Base-by-base conservation (phyloP, 352 stramenopile genomes). In the Phytophthora pluvialis region DNA sequence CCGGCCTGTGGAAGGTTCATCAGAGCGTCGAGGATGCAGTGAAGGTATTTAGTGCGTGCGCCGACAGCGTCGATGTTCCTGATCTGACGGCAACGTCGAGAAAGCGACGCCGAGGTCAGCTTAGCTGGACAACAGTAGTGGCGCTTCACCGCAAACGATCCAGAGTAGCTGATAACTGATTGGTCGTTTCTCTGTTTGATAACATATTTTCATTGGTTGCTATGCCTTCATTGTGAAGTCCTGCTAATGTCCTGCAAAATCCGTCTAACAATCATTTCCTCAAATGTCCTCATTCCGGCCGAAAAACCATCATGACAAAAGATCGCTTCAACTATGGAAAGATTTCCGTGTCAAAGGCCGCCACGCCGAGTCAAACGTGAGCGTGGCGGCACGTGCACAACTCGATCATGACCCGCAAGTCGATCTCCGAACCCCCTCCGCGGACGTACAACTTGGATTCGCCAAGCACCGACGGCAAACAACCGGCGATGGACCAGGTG, bases 321-420 rank as follows among this genome's bases (percentile, higher is more conserved):
- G 39, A 38, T 31, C 49, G 33, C 50, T 67, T 72, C 44, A 68
- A 68, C 44, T 72, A 38, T 60, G 26, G 57, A 67, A 72, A 67
- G 64, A 72, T 72, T 64, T 38, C 53, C n/a, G 25, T 35, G 56
- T 58, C 35, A 60, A 60, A 47, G 26, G 62, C 18, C 39, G 25
- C 49, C 31, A 0, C 31, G 9, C 28, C 7, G 2, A 67, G 48
- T 65, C 48, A 70, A 44, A 46, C 42, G 42, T 51, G 32, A 51
- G 56, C 28, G 39, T 16, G 18, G 6, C 11, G 1, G 5, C 18
- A 15, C 1, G 33, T 12, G 25, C 43, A 16, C 43, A 35, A 45
- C 33, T 45, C n/a, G 21, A 51, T 6, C 55, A 68, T 72, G 57
- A 60, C 32, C 16, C 58, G 26, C 45, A 29, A 53, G n/a, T 9